A percentile compares a stretch with the other conserved stretches of the same genome.
These are phyloP conservation scores for Ceriops tagal DNA, from an alignment of 345 rosid species.

Conservation along the genomic window DNA sequence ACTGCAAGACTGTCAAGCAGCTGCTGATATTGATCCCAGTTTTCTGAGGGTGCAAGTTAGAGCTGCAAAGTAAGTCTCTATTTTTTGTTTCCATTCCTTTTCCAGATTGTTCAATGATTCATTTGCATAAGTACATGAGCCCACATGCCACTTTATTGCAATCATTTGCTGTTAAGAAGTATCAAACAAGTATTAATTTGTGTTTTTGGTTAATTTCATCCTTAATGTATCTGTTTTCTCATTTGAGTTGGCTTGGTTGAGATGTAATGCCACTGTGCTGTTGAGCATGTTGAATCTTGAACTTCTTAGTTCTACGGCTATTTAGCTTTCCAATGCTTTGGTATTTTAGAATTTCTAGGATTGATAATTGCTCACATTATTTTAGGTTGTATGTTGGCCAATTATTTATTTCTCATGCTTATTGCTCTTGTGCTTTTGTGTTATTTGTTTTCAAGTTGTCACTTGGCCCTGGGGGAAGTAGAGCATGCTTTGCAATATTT, in stretches of 20 bases:
- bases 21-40: slow-evolving; percentile 72
- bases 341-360: neutral
- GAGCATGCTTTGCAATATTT: slow-evolving; percentile 72
- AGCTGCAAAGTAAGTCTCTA: slow-evolving; percentile 73
- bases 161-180: neutral
- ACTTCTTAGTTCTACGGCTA: neutral
- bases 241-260: neutral
- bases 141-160: neutral
- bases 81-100: slow-evolving; percentile 17
- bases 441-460: slow-evolving; percentile 50
- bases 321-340: neutral
- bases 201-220: neutral
- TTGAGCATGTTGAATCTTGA: neutral
- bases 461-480: slow-evolving; percentile 88
- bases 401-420: slow-evolving; percentile 10
- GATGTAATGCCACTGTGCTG: slow-evolving; percentile 1
- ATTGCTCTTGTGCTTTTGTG: slow-evolving; percentile 20
- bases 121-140: neutral
- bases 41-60: slow-evolving; percentile 84
- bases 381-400: slow-evolving; percentile 3
- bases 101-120: slow-evolving; percentile 2
- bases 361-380: neutral
- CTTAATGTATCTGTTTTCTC: too few species aligned
- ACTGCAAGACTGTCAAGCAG: slow-evolving; percentile 70
- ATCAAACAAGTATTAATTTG: neutral